Base-by-base conservation (phyloP, 805 yeast species). In the Grigorovia humatica region DNA sequence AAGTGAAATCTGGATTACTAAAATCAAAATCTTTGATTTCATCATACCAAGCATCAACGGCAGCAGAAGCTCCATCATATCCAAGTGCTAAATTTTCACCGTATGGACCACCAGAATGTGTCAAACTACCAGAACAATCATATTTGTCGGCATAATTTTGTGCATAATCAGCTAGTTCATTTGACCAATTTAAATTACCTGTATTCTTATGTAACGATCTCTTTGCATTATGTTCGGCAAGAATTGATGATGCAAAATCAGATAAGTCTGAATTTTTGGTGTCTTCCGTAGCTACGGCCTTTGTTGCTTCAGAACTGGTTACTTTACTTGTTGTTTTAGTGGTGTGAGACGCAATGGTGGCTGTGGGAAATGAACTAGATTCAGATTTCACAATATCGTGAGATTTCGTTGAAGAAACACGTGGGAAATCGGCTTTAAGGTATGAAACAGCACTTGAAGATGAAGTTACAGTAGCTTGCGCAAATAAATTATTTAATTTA, bases 51-150 rank as follows among this genome's bases (percentile, higher is more conserved):
- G 84, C 81, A 54, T 82, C 83, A 43, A 83, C 85, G 19, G 77
- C 77, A 45, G 63, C 63, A 19, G 54, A 48, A 20, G 66, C 59
- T 9, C n/a, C 42, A 23, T 61, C 53, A 57, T 75, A 75, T 54
- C 88, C 91, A 43, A 80, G 76, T 17, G 89, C 90, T 57, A 85
- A 73, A 70, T 85, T 85, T 65, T 85, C 91, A 70, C 93, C 93
- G 64, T 82, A 82, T 46, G 52, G 49, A 18, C 59, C 58, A 43
- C 75, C 72, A 20, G 88, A 81, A 68, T 85, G 91, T 17, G 74
- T 66, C 58, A 85, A 71, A 51, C 71, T 67, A 56, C 85, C 88
- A 9, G 82, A 77, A 63, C 81, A 74, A 47, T 74, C 75, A 60
- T 77, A 76, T 8, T 58, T 64, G 62, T 66, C 72, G 48, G 81